Evolutionary conservation across 2,329 filamentous ascomycete genomes (phyloP).

Genomic region (Beauveria asiatica): DNA sequence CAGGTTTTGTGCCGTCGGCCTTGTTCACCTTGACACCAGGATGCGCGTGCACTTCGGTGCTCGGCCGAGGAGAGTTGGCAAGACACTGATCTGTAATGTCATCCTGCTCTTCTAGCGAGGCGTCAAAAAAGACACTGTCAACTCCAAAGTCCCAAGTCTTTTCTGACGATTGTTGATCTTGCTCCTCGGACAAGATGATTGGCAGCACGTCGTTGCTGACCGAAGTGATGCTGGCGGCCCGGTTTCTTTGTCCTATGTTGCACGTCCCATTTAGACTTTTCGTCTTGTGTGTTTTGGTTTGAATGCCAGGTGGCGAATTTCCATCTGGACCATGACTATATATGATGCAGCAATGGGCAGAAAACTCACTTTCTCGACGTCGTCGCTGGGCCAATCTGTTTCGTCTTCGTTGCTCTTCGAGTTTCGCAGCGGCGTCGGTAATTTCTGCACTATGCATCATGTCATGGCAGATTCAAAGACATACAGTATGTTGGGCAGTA

Average conservation of each 20-base stretch:
- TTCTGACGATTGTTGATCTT: background rate
- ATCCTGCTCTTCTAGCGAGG: background rate
- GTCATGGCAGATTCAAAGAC: background rate
- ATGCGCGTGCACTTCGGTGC: background rate
- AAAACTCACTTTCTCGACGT: constrained; percentile 1
- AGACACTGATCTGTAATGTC: background rate
- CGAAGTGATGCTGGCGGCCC: background rate
- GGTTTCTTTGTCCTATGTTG: constrained; percentile 1
- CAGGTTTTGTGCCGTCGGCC: background rate
- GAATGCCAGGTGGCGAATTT: no score
- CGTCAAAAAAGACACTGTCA: background rate
- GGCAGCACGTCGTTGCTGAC: background rate
- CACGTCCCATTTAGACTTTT: background rate
- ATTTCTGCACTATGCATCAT: constrained; percentile 1
- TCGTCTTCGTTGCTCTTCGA: constrained; percentile 4
- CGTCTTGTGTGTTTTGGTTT: background rate
- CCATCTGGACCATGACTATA: no score
- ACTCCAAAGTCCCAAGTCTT: background rate
- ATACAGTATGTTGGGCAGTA: background rate
- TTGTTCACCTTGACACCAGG: background rate
- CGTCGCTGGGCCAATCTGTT: constrained; percentile 6
- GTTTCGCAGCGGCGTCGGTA: background rate
- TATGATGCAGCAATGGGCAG: no score
- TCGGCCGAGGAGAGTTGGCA: background rate
- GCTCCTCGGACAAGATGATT: background rate